Evolutionary conservation across 176 grass and related monocot species (phyloP), one percentile per base, ranked within the genome.

Genomic region (Urochloa ruziziensis): DNA sequence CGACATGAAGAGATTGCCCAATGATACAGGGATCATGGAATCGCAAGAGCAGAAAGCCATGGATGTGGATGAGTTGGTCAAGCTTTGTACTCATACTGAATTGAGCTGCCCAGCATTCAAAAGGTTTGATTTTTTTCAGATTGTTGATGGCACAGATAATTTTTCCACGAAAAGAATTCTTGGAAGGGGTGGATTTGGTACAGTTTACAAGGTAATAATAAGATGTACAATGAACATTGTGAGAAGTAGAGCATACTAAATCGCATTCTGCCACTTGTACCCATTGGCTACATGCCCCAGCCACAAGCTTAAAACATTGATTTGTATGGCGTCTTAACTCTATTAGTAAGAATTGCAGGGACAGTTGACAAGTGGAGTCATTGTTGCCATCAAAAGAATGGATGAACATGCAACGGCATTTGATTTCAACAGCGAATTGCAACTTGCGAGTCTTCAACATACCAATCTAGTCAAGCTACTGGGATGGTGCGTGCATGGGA

Each of bases 201-300:
- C 35, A 24, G 72, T 90, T 78, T 90, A 90, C 57, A 90, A 90
- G 88, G 88, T 90, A 77, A n/a, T 37, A n/a, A n/a, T n/a, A n/a
- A n/a, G n/a, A n/a, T n/a, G n/a, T n/a, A n/a, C n/a, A n/a, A n/a
- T n/a, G n/a, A n/a, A 33, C 66, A 15, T 42, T 43, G 23, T 56
- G 9, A 10, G 19, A 10, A n/a, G n/a, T n/a, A n/a, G n/a, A n/a
- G n/a, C n/a, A n/a, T n/a, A n/a, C n/a, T n/a, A n/a, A n/a, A n/a
- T n/a, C n/a, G n/a, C n/a, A n/a, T n/a, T n/a, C n/a, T n/a, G n/a
- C n/a, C n/a, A n/a, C n/a, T n/a, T n/a, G n/a, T n/a, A n/a, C n/a
- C n/a, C 52, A 56, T 21, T 53, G 21, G 52, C 52, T 54, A n/a
- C n/a, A n/a, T n/a, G 1, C 52, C 52, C 52, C 52, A 56, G 21